phyloP scores from a whole-genome alignment of 2,329 filamentous ascomycete genomes.

The Ophiocordyceps robertsii region DNA sequence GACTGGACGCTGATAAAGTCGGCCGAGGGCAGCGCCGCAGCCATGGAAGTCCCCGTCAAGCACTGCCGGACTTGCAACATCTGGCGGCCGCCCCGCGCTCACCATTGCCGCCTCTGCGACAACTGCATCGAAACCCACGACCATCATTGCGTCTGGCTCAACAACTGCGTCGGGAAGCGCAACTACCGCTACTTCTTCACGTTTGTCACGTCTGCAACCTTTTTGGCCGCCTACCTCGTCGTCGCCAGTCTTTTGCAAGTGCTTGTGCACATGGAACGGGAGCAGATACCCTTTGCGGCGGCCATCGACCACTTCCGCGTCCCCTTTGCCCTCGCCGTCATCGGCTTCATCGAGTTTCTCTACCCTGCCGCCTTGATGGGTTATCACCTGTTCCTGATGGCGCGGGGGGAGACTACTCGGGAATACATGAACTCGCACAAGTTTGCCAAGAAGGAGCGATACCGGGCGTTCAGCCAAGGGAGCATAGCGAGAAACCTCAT shows the following conservation, averaged over 20 bases:
- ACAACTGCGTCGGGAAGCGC: constrained; percentile 91
- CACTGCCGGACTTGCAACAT: constrained; percentile 97
- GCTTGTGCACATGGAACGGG: constrained; percentile 51
- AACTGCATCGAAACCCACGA: constrained; percentile 96
- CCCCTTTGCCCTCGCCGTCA: constrained; percentile 80
- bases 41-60: constrained; percentile 96
- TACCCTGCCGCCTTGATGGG: constrained; percentile 76
- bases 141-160: constrained; percentile 97
- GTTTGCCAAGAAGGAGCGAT: constrained; percentile 82
- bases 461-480: constrained; percentile 77
- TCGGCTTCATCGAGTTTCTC: constrained; percentile 57
- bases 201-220: constrained; percentile 68
- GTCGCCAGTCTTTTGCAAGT: constrained; percentile 72
- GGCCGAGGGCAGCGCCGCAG: constrained; percentile 58
- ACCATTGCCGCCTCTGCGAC: constrained; percentile 93
- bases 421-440: constrained; percentile 96
- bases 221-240: constrained; percentile 65
- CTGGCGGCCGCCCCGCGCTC: constrained; percentile 88
- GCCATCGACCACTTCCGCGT: constrained; percentile 62
- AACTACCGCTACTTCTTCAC: constrained; percentile 98
- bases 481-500: constrained; percentile 66
- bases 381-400: constrained; percentile 88
- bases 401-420: constrained; percentile 82
- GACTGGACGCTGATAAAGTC: constrained; percentile 91
- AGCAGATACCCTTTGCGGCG: constrained; percentile 51